Conservation (phyloP, 1,139 yeast genomes). For the Sugiyamaella paludigena region DNA sequence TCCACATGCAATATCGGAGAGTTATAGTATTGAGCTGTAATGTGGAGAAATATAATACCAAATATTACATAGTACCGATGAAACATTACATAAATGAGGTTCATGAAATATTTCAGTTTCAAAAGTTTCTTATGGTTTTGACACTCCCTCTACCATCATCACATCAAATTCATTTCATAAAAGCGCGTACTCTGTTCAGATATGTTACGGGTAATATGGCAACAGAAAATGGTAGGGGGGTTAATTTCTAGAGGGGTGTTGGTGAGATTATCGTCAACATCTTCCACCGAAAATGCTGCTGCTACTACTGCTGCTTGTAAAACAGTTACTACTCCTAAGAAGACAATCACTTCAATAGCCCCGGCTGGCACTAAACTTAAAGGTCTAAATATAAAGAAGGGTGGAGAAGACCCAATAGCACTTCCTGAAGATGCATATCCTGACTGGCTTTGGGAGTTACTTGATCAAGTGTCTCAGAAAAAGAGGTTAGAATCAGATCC, state of each 20-base stretch:
- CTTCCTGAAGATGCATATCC: constrained; percentile 87
- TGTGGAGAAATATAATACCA: too few relatives aligned
- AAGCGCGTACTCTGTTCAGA: not conserved
- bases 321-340: constrained; percentile 6
- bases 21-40: too few relatives aligned
- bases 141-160: constrained; percentile 2
- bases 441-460: constrained; percentile 89
- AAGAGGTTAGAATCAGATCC: constrained; percentile 58
- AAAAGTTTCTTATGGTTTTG: not conserved
- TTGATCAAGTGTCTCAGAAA: constrained; percentile 59
- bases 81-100: constrained; percentile 5
- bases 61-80: not conserved
- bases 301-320: constrained; percentile 3
- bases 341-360: constrained; percentile 42
- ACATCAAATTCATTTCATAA: not conserved
- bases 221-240: not conserved
- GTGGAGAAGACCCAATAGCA: constrained; percentile 88
- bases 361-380: constrained; percentile 80
- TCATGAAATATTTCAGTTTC: constrained; percentile 1
- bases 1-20: too few relatives aligned
- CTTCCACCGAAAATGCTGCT: constrained; percentile 1
- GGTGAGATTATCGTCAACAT: not conserved
- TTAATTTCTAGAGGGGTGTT: not conserved
- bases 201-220: constrained; percentile 7
- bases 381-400: constrained; percentile 66